Evolutionary conservation across 352 stramenopile species (phyloP).

Genomic region (Phytophthora hybrid): DNA sequence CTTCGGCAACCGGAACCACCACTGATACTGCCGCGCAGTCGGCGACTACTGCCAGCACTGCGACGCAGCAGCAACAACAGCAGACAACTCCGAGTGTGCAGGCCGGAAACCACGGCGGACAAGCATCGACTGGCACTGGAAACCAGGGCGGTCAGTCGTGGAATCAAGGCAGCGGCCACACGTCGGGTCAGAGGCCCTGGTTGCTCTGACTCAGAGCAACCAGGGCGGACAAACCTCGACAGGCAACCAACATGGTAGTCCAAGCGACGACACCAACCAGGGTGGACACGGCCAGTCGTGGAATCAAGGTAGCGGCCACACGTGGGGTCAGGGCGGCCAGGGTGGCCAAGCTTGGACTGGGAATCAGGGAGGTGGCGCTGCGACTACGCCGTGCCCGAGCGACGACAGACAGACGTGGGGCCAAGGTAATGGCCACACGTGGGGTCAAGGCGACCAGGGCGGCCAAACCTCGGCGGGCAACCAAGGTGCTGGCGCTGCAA

Average conservation of each 20-base stretch:
- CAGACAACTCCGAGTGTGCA: constrained; percentile 12
- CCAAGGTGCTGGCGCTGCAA: neutral
- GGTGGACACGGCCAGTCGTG: too few relatives aligned
- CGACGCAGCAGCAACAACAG: constrained; percentile 3
- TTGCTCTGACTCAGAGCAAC: too few relatives aligned
- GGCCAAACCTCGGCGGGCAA: neutral
- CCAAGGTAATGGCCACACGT: neutral
- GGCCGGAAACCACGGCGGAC: constrained; percentile 11
- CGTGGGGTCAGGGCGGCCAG: too few relatives aligned
- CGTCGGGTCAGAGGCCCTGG: too few relatives aligned
- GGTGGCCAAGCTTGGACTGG: too few relatives aligned
- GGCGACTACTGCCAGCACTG: constrained; percentile 19
- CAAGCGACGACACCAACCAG: too few relatives aligned
- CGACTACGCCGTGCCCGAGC: too few relatives aligned
- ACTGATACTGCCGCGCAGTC: constrained; percentile 10
- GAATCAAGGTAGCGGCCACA: too few relatives aligned
- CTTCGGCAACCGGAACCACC: constrained; percentile 29
- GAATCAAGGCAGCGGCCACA: neutral
- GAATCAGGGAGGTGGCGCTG: too few relatives aligned
- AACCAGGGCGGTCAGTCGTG: constrained; percentile 4
- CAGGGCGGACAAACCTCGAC: neutral
- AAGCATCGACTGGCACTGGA: neutral
- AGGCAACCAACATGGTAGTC: neutral
- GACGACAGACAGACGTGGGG: too few relatives aligned
- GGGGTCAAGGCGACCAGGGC: constrained; percentile 1